A percentile compares a stretch with the other conserved stretches of the same genome.
These are phyloP conservation scores for Rhizophagus sp. DNA, from an alignment of 192 early-diverging fungal species.

Conservation along the genomic window DNA sequence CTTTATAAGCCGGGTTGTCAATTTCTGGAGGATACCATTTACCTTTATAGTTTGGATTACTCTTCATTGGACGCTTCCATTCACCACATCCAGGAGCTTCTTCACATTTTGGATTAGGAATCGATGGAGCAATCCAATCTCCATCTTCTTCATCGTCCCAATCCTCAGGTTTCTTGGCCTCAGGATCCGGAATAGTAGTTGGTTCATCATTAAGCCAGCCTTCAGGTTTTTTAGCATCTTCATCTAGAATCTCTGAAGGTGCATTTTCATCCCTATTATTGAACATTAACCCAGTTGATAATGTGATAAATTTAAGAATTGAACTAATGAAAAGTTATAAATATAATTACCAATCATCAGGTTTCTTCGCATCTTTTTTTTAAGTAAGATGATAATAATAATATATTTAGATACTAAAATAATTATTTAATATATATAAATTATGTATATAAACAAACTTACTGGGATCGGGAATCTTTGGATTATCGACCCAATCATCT, in stretches of 20 bases:
- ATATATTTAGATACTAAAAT: background rate
- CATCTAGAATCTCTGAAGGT: slow-evolving; percentile 73
- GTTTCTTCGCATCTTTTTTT: slow-evolving; percentile 37
- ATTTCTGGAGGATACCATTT: slow-evolving; percentile 85
- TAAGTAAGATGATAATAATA: too few relatives aligned
- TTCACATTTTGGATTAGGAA: slow-evolving; percentile 82
- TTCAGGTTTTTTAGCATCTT: slow-evolving; percentile 77
- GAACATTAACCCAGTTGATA: background rate
- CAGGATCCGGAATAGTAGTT: slow-evolving; percentile 72
- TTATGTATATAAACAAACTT: background rate
- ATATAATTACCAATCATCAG: slow-evolving; percentile 38
- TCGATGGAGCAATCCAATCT: slow-evolving; percentile 78
- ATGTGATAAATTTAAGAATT: background rate
- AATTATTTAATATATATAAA: background rate
- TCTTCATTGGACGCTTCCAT: slow-evolving; percentile 79
- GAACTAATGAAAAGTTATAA: background rate
- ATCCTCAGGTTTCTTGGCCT: slow-evolving; percentile 81
- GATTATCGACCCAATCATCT: slow-evolving; percentile 84
- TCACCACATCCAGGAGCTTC: slow-evolving; percentile 72
- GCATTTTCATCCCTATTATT: slow-evolving; percentile 77
- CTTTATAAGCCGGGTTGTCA: slow-evolving; percentile 93
- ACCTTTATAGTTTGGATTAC: slow-evolving; percentile 88
- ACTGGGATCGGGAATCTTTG: slow-evolving; percentile 76
- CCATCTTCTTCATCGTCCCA: slow-evolving; percentile 95
- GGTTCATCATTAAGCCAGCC: slow-evolving; percentile 88